Percentiles rank a stretch among this genome's conserved stretches.
These are phyloP conservation scores for Luffa aegyptiaca DNA, from an alignment of 306 rosid genomes.

Conservation along the genomic window DNA sequence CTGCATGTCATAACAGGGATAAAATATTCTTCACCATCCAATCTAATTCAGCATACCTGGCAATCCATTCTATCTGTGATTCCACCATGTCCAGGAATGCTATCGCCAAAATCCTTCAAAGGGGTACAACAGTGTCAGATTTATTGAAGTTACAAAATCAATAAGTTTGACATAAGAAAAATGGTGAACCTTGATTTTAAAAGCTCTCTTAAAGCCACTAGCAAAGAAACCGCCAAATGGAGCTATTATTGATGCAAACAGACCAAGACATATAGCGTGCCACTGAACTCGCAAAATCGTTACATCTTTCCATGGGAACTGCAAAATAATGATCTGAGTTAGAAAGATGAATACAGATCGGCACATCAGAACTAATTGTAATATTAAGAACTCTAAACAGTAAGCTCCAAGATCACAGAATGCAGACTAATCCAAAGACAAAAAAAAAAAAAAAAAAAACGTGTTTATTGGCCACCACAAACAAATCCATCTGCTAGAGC, in stretches of 20 bases:
- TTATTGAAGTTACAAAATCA: not conserved
- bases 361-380: not conserved
- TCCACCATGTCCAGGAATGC: constrained; percentile 99
- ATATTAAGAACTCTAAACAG: not conserved
- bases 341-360: not conserved
- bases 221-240: constrained; percentile 99
- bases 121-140: constrained; percentile 11
- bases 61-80: constrained; percentile 99
- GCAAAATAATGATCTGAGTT: constrained; percentile 10
- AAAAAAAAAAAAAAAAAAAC: not conserved
- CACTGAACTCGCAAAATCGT: constrained; percentile 78
- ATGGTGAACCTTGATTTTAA: constrained; percentile 68
- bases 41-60: constrained; percentile 45
- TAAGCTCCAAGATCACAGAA: not conserved
- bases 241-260: constrained; percentile 92
- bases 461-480: no score
- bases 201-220: constrained; percentile 98
- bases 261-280: constrained; percentile 84
- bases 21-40: not conserved
- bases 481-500: not conserved
- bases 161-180: not conserved
- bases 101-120: constrained; percentile 92
- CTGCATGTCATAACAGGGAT: not conserved
- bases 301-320: constrained; percentile 83
- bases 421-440: not conserved